Base-by-base conservation (phyloP, 1,139 yeast species). In the Lodderomyces parapsilosis region DNA sequence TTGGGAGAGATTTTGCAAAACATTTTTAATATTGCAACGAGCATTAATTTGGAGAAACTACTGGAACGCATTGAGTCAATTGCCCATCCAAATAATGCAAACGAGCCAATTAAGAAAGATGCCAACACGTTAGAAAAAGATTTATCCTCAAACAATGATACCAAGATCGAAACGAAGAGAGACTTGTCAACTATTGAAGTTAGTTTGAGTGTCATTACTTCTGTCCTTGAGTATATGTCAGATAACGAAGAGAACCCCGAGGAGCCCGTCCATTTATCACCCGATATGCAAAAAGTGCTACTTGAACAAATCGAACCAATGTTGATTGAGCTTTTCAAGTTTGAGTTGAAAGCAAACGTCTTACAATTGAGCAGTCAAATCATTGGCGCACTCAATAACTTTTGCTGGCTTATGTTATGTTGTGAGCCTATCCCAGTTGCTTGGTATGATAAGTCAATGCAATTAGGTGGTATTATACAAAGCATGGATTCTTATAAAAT, bases 151-250 rank as follows among this genome's bases (percentile, higher is more conserved):
- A 25, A 22, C 4, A 37, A 40, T 36, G 49, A 40, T 11, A 17
- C 40, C 11, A 67, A 65, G 42, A 60, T 66, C 8, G 61, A 59
- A 14, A 81, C 87, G 6, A 75, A 80, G 51, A 65, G 77, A 35
- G 74, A 78, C 40, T 63, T 85, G 38, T 83, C 81, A 58, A 74
- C 86, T 3, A 68, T 86, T 25, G 96, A 88, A 54, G 73, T 83
- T 1, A 71, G 86, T 0, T 65, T 90, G 32, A 97, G 91, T 57
- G 63, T 91, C 30, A 69, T 87, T 27, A 81, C 96, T 1, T 83
- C 93, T 1, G 68, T 83, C 6, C 77, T 87, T 53, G 97, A 91
- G 58, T 83, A 59, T 43, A 57, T 71, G 33, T 65, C 76, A 3
- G 49, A 62, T 8, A 58, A 60, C 41, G 74, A 66, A 36, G 47